phyloP scores from a whole-genome alignment of 2,329 filamentous ascomycete genomes.

The Colletotrichum lindemuthianum region DNA sequence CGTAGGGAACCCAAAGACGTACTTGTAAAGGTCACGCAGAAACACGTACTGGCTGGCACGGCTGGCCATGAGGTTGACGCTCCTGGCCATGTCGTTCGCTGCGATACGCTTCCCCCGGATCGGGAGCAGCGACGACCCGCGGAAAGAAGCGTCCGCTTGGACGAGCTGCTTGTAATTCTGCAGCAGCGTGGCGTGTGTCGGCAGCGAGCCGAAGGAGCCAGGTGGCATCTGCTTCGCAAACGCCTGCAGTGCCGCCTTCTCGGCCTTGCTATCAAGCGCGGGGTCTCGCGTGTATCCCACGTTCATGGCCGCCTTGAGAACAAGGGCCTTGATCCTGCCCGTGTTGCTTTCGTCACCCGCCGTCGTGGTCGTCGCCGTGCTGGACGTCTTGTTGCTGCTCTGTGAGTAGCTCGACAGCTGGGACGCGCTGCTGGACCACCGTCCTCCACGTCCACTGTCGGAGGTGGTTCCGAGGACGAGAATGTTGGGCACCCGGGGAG shows the following conservation, averaged over 20 bases:
- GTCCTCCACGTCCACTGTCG: slow-evolving; percentile 67
- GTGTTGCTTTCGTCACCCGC: slow-evolving; percentile 80
- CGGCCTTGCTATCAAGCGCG: slow-evolving; percentile 54
- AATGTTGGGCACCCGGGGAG: slow-evolving; percentile 84
- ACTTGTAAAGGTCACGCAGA: slow-evolving; percentile 81
- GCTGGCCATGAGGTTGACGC: slow-evolving; percentile 79
- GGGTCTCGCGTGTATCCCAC: slow-evolving; percentile 77
- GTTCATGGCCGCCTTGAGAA: slow-evolving; percentile 87
- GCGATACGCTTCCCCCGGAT: slow-evolving; percentile 66
- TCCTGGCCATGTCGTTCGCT: slow-evolving; percentile 82
- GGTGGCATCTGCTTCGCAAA: slow-evolving; percentile 81
- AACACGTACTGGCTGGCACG: slow-evolving; percentile 79
- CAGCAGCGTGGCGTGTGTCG: slow-evolving; percentile 77
- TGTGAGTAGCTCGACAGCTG: slow-evolving; percentile 84
- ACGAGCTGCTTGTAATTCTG: slow-evolving; percentile 85
- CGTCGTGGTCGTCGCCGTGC: slow-evolving; percentile 77
- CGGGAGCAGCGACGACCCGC: slow-evolving; percentile 64
- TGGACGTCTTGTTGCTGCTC: slow-evolving; percentile 71
- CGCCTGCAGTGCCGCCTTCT: slow-evolving; percentile 68
- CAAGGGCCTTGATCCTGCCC: slow-evolving; percentile 78
- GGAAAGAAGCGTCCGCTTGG: slow-evolving; percentile 75
- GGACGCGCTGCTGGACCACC: slow-evolving; percentile 85
- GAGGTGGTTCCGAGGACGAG: slow-evolving; percentile 80
- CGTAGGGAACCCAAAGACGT: slow-evolving; percentile 85
- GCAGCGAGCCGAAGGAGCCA: slow-evolving; percentile 79